A percentile compares a stretch with the other conserved stretches of the same genome.
Conservation (phyloP, 495 filamentous ascomycete genomes). For the Penicillium desertorum region DNA sequence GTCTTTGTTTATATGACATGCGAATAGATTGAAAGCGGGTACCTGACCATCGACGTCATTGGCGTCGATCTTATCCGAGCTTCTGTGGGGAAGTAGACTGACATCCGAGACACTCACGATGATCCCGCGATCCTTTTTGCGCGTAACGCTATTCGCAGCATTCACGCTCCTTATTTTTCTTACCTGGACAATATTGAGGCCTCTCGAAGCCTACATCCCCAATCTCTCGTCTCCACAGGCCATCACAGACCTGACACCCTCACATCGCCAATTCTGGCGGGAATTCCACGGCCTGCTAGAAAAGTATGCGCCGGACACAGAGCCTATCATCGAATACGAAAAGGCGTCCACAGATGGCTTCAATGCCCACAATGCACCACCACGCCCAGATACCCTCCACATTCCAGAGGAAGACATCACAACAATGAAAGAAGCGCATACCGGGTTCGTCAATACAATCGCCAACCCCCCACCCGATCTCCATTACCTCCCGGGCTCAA, state of each 20-base stretch:
- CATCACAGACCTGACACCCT: conserved; percentile 11
- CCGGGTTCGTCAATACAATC: conserved; percentile 34
- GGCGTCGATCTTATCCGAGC: background rate
- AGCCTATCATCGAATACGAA: conserved; percentile 7
- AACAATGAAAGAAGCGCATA: conserved; percentile 33
- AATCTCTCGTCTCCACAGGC: background rate
- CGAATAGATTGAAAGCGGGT: background rate
- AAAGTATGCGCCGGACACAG: conserved; percentile 14
- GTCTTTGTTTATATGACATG: background rate
- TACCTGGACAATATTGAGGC: conserved; percentile 20
- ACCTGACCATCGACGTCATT: background rate
- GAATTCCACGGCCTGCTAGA: conserved; percentile 17
- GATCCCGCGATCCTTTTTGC: conserved; percentile 12
- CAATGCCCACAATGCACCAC: conserved; percentile 12
- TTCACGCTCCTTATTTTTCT: conserved; percentile 23
- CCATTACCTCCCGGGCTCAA: conserved; percentile 35
- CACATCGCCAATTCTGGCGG: conserved; percentile 23
- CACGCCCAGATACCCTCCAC: conserved; percentile 18
- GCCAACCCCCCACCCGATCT: conserved; percentile 28
- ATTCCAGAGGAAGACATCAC: conserved; percentile 20
- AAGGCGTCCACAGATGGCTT: conserved; percentile 26
- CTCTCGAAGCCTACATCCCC: conserved; percentile 1
- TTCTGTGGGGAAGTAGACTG: background rate
- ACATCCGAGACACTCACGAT: background rate
- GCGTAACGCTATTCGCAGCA: conserved; percentile 22